Evolutionary conservation across 495 filamentous ascomycete genomes (phyloP).

Genomic region (Pyrenopolyporus hunteri): DNA sequence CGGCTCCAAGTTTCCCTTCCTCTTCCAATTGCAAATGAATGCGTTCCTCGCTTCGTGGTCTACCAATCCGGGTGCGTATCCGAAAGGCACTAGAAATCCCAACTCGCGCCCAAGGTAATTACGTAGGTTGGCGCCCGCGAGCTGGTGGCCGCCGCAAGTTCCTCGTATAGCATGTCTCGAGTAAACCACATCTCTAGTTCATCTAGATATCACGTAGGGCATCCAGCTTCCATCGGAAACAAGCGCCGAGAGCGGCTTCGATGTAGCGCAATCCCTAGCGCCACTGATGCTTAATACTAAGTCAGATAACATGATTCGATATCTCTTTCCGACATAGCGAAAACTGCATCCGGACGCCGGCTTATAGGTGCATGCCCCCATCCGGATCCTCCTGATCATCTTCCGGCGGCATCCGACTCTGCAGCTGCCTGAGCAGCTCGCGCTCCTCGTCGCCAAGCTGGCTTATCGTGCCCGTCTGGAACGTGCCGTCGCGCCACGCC

Average conservation of each 20-base stretch:
- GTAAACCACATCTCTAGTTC: neutral
- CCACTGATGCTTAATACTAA: neutral
- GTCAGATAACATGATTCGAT: neutral
- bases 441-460: slow-evolving; percentile 55
- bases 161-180: too few species aligned
- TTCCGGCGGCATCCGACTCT: slow-evolving; percentile 38
- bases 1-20: too few species aligned
- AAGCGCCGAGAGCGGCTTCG: neutral
- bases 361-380: slow-evolving; percentile 70
- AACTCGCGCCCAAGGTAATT: too few species aligned
- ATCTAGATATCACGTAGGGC: neutral
- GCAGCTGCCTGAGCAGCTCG: slow-evolving; percentile 51
- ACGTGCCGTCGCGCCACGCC: slow-evolving; percentile 62
- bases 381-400: slow-evolving; percentile 58
- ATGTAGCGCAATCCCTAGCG: neutral
- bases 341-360: neutral
- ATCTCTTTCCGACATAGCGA: neutral
- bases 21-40: too few species aligned
- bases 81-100: too few species aligned
- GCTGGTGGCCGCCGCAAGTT: too few species aligned
- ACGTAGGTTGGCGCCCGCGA: too few species aligned
- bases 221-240: neutral
- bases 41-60: too few species aligned
- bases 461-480: slow-evolving; percentile 57
- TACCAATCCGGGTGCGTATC: too few species aligned